A percentile compares a stretch with the other conserved stretches of the same genome.
Evolutionary conservation across 495 filamentous ascomycete genomes (phyloP).

Genomic region (Trichoderma orchidacearum): DNA sequence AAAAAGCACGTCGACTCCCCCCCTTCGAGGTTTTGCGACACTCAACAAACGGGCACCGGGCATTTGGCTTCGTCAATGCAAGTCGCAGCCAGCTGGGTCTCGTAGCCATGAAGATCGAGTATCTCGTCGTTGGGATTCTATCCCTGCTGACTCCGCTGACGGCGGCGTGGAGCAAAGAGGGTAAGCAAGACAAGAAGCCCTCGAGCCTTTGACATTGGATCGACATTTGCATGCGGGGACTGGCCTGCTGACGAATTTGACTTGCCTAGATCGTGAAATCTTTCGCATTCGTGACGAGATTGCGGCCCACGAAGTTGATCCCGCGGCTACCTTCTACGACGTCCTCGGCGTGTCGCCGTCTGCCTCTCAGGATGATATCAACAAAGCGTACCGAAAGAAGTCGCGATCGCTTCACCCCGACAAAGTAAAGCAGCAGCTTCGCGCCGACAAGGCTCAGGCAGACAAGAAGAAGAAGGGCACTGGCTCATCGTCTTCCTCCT

Average conservation of each 20-base stretch:
- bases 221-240: neutral
- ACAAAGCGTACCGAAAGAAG: conserved; percentile 85
- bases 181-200: conserved; percentile 27
- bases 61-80: neutral
- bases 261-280: conserved; percentile 78
- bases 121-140: conserved; percentile 40
- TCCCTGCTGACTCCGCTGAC: conserved; percentile 45
- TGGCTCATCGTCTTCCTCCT: conserved; percentile 45
- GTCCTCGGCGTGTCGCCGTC: conserved; percentile 61
- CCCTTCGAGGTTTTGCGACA: neutral
- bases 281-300: conserved; percentile 88
- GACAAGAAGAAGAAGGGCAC: conserved; percentile 40
- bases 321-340: conserved; percentile 85
- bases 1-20: neutral
- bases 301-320: conserved; percentile 50
- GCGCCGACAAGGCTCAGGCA: conserved; percentile 54
- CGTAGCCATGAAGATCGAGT: conserved; percentile 38
- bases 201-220: neutral
- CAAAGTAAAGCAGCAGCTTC: conserved; percentile 77
- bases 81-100: neutral
- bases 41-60: neutral
- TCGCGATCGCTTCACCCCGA: conserved; percentile 77
- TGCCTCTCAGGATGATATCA: conserved; percentile 78
- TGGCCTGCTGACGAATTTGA: neutral
- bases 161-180: conserved; percentile 76